A percentile compares a stretch with the other conserved stretches of the same genome.
These are phyloP conservation scores for Logfia minima DNA, from an alignment of 129 eudicot genomes.

Conservation along the genomic window DNA sequence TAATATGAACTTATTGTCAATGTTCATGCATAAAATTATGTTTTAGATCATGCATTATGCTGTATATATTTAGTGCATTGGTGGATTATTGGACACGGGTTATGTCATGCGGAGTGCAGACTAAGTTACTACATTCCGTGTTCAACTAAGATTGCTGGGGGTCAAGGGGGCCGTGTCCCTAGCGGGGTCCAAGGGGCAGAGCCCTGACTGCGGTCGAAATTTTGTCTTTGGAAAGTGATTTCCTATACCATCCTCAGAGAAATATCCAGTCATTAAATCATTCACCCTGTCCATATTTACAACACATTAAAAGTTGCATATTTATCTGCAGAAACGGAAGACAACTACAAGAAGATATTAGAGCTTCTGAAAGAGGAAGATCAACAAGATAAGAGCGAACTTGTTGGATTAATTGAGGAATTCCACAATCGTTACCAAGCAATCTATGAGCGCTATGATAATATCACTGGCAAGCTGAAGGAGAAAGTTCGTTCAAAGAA, in stretches of 20 bases:
- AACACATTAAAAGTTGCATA: neutral
- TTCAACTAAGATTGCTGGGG: no score
- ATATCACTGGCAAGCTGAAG: conserved; percentile 69
- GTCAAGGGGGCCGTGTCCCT: no score
- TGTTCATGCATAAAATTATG: neutral
- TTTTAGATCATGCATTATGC: neutral
- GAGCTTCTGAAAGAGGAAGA: conserved; percentile 47
- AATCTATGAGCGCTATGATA: conserved; percentile 61
- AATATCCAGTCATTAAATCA: no score
- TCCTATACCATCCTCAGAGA: no score
- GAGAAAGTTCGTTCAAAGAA: conserved; percentile 39
- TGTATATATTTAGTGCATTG: no score
- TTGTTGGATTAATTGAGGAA: conserved; percentile 57
- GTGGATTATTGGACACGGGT: no score
- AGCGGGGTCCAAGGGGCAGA: no score
- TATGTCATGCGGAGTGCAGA: no score
- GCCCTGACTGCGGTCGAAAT: no score
- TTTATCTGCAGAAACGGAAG: conserved; percentile 63
- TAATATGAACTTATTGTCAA: conserved; percentile 29
- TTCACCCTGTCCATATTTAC: no score
- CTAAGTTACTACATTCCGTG: no score
- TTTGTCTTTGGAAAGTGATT: no score
- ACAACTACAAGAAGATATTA: conserved; percentile 56
- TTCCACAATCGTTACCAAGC: conserved; percentile 72
- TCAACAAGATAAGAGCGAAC: conserved; percentile 41